Evolutionary conservation across 1,284 basidiomycete genomes (phyloP).

Genomic region (Stereum hirsutum): DNA sequence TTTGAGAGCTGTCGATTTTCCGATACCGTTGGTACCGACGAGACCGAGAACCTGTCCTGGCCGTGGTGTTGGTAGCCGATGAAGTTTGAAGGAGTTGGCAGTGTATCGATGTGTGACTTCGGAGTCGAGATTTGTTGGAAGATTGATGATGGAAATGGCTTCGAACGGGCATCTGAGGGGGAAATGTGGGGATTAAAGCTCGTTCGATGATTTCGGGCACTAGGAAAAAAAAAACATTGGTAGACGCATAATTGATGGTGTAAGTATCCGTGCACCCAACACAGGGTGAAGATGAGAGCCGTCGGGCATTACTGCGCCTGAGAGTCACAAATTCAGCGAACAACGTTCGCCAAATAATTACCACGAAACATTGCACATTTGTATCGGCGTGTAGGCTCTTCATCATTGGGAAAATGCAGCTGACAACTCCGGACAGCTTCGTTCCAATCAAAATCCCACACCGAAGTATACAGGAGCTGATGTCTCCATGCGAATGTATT

Average conservation of each 20-base stretch:
- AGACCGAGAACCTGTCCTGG: constrained; percentile 94
- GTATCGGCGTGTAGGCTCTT: no score
- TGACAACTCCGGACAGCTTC: no score
- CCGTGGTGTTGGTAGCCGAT: constrained; percentile 89
- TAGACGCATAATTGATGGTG: no score
- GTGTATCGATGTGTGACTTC: constrained; percentile 96
- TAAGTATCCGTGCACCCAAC: no score
- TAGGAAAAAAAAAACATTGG: no score
- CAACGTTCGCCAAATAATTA: no score
- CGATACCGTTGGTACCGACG: constrained; percentile 97
- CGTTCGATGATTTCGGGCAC: background rate
- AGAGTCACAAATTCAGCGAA: no score
- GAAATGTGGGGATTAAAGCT: background rate
- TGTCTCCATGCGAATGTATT: constrained; percentile 4
- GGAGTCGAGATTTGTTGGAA: constrained; percentile 90
- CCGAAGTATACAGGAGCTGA: background rate
- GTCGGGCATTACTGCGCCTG: no score
- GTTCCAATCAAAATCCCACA: no score
- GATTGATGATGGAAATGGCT: constrained; percentile 94
- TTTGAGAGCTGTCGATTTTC: constrained; percentile 94
- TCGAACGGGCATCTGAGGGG: constrained; percentile 85
- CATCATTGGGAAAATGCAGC: no score
- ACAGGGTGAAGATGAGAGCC: no score
- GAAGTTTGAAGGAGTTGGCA: constrained; percentile 96
- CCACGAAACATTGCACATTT: no score